Conservation (phyloP, 495 filamentous ascomycete genomes). For the Penicillium daleae region DNA sequence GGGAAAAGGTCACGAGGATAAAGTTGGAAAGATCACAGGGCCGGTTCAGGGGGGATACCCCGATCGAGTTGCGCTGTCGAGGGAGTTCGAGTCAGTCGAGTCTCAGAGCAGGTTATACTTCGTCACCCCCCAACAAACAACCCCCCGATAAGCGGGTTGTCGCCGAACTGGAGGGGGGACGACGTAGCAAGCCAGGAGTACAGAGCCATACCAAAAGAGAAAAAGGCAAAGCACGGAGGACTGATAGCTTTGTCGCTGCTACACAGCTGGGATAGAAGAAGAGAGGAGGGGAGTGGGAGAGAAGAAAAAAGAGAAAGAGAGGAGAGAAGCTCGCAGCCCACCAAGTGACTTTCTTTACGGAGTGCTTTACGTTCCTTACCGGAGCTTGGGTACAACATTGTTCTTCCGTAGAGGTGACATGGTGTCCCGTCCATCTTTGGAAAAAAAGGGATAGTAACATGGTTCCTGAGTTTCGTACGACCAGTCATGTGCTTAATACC, state of each 20-base stretch:
- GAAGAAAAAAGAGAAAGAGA: conserved; percentile 19
- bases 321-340: conserved; percentile 29
- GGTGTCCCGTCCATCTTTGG: background rate
- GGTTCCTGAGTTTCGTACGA: background rate
- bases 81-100: conserved; percentile 5
- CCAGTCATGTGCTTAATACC: background rate
- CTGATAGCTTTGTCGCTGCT: background rate
- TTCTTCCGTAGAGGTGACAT: background rate
- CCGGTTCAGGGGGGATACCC: conserved; percentile 2
- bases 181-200: background rate
- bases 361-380: conserved; percentile 1
- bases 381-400: background rate
- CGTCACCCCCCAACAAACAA: conserved; percentile 2
- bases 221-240: conserved; percentile 3
- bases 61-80: conserved; percentile 10
- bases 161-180: conserved; percentile 10
- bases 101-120: conserved; percentile 15
- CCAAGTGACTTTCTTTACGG: conserved; percentile 14
- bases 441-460: background rate
- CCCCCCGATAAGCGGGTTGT: conserved; percentile 8
- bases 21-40: conserved; percentile 10
- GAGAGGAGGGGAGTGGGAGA: conserved; percentile 5
- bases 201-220: conserved; percentile 13
- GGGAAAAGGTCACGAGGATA: conserved; percentile 33
- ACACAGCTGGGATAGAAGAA: conserved; percentile 9